Conservation (phyloP, 1,139 yeast species). For the Zygoascus meyerae region DNA sequence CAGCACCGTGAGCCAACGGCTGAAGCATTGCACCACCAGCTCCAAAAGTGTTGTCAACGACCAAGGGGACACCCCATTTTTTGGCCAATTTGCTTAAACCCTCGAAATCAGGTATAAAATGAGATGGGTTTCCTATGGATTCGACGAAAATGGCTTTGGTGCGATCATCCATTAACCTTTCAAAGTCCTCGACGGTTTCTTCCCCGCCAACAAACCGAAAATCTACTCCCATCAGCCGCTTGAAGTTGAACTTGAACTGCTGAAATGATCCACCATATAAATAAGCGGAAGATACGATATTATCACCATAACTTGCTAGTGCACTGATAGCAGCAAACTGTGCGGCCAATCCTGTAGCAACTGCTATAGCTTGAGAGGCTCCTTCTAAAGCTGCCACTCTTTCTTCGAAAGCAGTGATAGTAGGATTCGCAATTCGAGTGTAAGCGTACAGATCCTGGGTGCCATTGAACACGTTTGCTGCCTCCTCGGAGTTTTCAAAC, state of each 20-base stretch:
- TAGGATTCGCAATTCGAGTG: slow-evolving; percentile 89
- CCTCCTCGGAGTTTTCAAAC: slow-evolving; percentile 82
- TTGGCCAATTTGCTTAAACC: slow-evolving; percentile 72
- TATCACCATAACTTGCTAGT: slow-evolving; percentile 83
- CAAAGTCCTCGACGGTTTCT: slow-evolving; percentile 60
- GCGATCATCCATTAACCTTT: slow-evolving; percentile 64
- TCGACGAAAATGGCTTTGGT: slow-evolving; percentile 90
- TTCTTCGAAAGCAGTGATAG: slow-evolving; percentile 82
- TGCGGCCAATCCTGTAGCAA: slow-evolving; percentile 93
- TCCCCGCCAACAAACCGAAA: slow-evolving; percentile 80
- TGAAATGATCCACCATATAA: slow-evolving; percentile 95
- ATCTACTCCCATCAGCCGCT: slow-evolving; percentile 80
- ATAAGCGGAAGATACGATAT: slow-evolving; percentile 79
- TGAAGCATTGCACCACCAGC: slow-evolving; percentile 88
- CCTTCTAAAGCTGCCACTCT: slow-evolving; percentile 90
- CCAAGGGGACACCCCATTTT: slow-evolving; percentile 81
- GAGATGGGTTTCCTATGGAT: slow-evolving; percentile 90
- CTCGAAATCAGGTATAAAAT: slow-evolving; percentile 88
- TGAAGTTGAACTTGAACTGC: slow-evolving; percentile 88
- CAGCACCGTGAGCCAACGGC: slow-evolving; percentile 88
- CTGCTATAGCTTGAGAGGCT: slow-evolving; percentile 85
- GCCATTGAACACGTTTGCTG: slow-evolving; percentile 83
- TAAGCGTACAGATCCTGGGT: slow-evolving; percentile 79
- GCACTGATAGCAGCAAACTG: slow-evolving; percentile 80
- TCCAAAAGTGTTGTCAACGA: slow-evolving; percentile 96